Evolutionary conservation across 805 yeast genomes (phyloP).

Genomic region (Starmerella potacharoeniae): DNA sequence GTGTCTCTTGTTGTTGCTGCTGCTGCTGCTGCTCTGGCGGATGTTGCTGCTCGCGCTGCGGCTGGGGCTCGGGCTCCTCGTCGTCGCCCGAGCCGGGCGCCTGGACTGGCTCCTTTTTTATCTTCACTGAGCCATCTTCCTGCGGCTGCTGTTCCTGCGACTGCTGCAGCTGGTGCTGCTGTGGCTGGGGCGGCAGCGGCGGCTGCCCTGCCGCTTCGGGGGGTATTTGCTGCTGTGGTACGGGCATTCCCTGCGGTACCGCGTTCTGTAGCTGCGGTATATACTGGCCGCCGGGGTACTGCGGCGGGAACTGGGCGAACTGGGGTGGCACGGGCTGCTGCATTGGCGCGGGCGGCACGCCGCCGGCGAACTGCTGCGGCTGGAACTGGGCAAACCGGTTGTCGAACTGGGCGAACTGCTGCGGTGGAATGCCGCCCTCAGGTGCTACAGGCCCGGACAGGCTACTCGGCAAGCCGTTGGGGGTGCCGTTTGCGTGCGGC

Average conservation of each 20-base stretch:
- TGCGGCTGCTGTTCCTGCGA: not conserved
- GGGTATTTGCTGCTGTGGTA: not conserved
- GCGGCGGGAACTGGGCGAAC: not conserved
- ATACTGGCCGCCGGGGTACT: not conserved
- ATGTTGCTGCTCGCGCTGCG: not conserved
- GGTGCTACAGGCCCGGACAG: not conserved
- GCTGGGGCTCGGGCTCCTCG: not conserved
- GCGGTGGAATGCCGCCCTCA: not conserved
- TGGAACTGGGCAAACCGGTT: not conserved
- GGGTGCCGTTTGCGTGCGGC: not conserved
- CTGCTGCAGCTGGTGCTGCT: not conserved
- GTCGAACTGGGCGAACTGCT: not conserved
- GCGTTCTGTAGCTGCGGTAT: not conserved
- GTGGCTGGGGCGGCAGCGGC: not conserved
- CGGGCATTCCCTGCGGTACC: not conserved
- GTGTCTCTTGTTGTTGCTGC: not conserved
- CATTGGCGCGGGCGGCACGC: not conserved
- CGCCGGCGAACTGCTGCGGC: not conserved
- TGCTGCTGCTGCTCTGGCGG: constrained; percentile 3
- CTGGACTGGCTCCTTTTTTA: too few relatives aligned
- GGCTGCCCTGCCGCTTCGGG: not conserved
- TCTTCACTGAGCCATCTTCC: not conserved
- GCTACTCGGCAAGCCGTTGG: not conserved
- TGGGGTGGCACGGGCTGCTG: not conserved
- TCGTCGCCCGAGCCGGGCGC: not conserved